phyloP scores from a whole-genome alignment of 768 basidiomycete genomes.

The Pisolithus marmoratus region DNA sequence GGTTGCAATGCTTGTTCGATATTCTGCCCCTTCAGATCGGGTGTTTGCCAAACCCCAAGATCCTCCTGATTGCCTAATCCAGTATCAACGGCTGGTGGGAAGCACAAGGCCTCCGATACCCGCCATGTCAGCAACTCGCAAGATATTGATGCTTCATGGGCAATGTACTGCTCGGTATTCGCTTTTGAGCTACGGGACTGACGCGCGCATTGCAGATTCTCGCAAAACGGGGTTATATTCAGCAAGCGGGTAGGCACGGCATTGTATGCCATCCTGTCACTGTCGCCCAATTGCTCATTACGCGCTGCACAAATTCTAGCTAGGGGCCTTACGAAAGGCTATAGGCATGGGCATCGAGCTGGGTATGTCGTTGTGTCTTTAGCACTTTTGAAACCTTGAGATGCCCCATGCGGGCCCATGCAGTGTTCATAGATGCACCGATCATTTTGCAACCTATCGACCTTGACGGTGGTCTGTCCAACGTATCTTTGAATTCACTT shows the following conservation, averaged over 20 bases:
- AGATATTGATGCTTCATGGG: conserved; percentile 45
- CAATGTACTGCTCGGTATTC: conserved; percentile 13
- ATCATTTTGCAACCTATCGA: conserved; percentile 63
- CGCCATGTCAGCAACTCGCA: conserved; percentile 22
- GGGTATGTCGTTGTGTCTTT: conserved; percentile 33
- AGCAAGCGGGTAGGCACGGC: conserved; percentile 57
- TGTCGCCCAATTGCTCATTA: background rate
- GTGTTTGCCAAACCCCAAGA: no score
- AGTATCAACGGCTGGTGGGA: no score
- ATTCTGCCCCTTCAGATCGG: no score
- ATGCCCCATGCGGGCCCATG: background rate
- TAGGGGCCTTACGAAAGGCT: conserved; percentile 69
- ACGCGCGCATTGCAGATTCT: conserved; percentile 39
- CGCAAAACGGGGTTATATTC: conserved; percentile 67
- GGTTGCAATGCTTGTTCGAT: no score
- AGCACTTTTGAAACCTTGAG: background rate
- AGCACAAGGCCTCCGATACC: background rate
- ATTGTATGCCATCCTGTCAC: background rate
- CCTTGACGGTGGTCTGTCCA: conserved; percentile 29
- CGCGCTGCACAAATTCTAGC: conserved; percentile 30
- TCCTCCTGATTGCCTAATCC: no score
- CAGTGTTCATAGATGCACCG: conserved; percentile 75
- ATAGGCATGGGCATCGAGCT: conserved; percentile 61
- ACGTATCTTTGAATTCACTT: conserved; percentile 20
- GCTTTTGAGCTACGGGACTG: background rate